Evolutionary conservation across 2,329 filamentous ascomycete genomes (phyloP).

Genomic region (Stagonosporopsis rhizophila): DNA sequence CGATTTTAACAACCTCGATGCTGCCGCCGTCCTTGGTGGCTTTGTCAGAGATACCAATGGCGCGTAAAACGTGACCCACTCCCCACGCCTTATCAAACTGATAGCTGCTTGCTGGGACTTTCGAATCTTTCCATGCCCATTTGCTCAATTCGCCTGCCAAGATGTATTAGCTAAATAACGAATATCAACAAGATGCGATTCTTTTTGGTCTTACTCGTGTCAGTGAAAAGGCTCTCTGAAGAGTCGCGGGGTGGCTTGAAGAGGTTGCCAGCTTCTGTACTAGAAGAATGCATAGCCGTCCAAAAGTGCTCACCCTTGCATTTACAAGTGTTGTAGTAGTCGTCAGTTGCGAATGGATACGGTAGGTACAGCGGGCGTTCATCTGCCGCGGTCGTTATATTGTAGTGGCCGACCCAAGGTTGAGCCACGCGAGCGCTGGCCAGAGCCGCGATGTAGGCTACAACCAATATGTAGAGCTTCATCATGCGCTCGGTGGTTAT

Average conservation of each 20-base stretch:
- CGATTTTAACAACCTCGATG: not conserved
- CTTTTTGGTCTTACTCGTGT: not conserved
- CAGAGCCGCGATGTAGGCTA: not conserved
- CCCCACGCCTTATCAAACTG: constrained; percentile 6
- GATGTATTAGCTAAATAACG: too few relatives aligned
- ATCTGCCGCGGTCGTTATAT: not conserved
- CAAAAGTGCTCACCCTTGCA: constrained; percentile 14
- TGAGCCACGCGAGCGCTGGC: not conserved
- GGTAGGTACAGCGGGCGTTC: not conserved
- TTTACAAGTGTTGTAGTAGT: constrained; percentile 2
- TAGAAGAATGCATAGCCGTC: constrained; percentile 7
- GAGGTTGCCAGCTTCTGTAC: constrained; percentile 3
- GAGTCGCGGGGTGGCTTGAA: constrained; percentile 5
- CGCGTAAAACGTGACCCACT: constrained; percentile 7
- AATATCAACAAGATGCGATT: too few relatives aligned
- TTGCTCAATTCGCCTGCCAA: not conserved
- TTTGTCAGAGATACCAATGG: constrained; percentile 11
- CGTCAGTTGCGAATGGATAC: not conserved
- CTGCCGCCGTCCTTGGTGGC: constrained; percentile 4
- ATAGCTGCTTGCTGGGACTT: not conserved
- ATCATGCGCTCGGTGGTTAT: not conserved
- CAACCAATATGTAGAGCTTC: not conserved
- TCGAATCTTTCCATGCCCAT: constrained; percentile 6
- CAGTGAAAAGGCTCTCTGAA: constrained; percentile 5
- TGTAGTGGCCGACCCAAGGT: not conserved